phyloP scores from a whole-genome alignment of 441 rosid species.

The Pelargonium cotyledonis region DNA sequence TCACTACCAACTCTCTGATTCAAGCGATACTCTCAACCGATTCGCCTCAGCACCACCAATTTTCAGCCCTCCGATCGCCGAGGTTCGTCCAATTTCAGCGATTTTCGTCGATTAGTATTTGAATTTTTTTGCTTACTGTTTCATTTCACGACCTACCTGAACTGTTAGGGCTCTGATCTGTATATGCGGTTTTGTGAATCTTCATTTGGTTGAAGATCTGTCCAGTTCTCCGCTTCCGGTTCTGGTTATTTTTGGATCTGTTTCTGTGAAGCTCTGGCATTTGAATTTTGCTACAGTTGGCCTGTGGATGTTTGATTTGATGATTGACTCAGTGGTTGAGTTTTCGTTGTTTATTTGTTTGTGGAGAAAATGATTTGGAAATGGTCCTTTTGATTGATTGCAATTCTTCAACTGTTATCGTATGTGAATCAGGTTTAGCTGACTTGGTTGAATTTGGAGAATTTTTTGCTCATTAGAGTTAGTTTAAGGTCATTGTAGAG shows the following conservation, averaged over 20 bases:
- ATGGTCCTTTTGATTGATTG: neutral
- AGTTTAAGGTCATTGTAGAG: neutral
- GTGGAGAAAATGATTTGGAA: neutral
- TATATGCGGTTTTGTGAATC: neutral
- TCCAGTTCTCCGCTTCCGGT: neutral
- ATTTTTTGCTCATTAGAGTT: neutral
- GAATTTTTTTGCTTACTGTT: neutral
- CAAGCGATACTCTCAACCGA: neutral
- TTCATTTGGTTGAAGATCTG: neutral
- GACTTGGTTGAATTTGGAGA: too few relatives aligned
- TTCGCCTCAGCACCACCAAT: neutral
- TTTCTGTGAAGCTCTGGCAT: neutral
- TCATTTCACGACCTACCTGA: neutral
- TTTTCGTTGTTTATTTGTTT: neutral
- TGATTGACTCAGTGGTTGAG: neutral
- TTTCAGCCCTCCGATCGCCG: neutral
- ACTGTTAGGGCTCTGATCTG: slow-evolving; percentile 4
- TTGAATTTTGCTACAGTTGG: neutral
- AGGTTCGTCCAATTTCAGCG: neutral
- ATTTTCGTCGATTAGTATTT: neutral
- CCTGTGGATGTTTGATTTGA: neutral
- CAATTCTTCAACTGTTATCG: neutral
- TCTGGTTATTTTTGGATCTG: neutral
- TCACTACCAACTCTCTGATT: slow-evolving; percentile 13
- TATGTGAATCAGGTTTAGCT: neutral